Base-by-base conservation (phyloP, 2,329 filamentous ascomycete genomes). In the Davidsoniella eucalypti region DNA sequence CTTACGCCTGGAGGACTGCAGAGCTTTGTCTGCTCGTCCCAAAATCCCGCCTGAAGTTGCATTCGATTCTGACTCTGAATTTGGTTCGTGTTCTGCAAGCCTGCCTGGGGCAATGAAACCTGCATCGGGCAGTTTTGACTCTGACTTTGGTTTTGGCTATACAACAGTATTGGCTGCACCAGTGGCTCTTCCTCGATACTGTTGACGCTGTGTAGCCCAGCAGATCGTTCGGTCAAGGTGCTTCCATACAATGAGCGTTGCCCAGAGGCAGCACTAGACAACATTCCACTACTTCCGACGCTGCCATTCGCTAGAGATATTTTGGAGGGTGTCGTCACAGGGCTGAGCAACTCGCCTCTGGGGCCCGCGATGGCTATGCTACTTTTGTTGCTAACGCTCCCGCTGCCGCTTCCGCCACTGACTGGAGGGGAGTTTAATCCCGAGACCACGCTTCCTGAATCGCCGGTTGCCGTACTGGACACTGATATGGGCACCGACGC, bases 1-100 rank as follows among this genome's bases (percentile, higher is more conserved):
- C 41, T 51, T 12, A 50, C 49, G n/a, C 52, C 45, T 18, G 50
- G 48, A 4, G 41, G 39, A 23, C 26, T 39, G 26, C 38, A 53
- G 23, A 50, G 41, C 44, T 26, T 53, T 12, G 26, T 48, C 17
- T 53, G 52, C 25, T 53, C 52, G 14, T 50, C 44, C 21, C 40
- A 33, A 29, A 46, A 33, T 17, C 36, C 46, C 4, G 37, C 51
- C 25, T 52, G 51, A 3, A 46, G 23, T 36, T 52, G 48, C 18
- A 42, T 43, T 18, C 39, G 45, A 33, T 23, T 52, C 37, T 45
- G 44, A 39, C 14, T 25, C n/a, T 23, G 42, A 17, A 49, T 40
- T 36, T 21, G 10, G 5, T n/a, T 25, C 38, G 18, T 40, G n/a
- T 18, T 29, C 12, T 16, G 23, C 14, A 40, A n/a, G 8, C 23